Evolutionary conservation across 2,329 filamentous ascomycete genomes (phyloP).

Genomic region (Cercospora sesami): DNA sequence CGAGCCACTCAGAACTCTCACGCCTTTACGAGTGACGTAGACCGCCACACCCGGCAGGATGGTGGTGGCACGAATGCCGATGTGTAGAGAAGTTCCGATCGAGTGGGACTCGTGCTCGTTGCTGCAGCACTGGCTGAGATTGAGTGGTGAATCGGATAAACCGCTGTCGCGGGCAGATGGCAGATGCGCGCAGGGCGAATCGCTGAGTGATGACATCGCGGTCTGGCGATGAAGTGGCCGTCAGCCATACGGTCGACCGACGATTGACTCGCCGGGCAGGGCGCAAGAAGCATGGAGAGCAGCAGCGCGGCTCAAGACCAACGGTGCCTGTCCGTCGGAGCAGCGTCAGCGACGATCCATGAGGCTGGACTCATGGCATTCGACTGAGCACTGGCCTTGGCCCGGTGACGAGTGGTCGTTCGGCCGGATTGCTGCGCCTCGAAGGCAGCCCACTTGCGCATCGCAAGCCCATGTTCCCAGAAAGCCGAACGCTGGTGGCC

Average conservation of each 20-base stretch:
- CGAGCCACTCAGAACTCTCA: background rate
- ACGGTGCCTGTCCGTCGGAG: background rate
- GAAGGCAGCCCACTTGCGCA: background rate
- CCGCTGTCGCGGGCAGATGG: background rate
- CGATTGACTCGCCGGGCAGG: background rate
- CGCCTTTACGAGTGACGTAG: constrained; percentile 2
- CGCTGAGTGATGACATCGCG: background rate
- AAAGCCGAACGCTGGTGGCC: constrained; percentile 5
- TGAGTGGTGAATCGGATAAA: background rate
- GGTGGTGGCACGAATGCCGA: constrained; percentile 12
- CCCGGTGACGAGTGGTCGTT: constrained; percentile 5
- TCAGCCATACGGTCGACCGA: background rate
- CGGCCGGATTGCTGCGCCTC: constrained; percentile 3
- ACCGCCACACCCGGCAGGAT: constrained; percentile 1
- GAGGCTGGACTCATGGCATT: background rate
- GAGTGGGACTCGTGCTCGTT: background rate
- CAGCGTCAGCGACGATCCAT: background rate
- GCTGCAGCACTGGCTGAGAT: background rate
- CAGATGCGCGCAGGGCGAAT: background rate
- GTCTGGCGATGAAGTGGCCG: background rate
- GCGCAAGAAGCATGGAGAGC: background rate
- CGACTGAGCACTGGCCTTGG: background rate
- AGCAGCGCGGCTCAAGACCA: background rate
- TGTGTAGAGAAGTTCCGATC: constrained; percentile 16
- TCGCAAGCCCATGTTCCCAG: constrained; percentile 4